Evolutionary conservation across 2,329 filamentous ascomycete species (phyloP).

Genomic region (Fusarium camptoceras): DNA sequence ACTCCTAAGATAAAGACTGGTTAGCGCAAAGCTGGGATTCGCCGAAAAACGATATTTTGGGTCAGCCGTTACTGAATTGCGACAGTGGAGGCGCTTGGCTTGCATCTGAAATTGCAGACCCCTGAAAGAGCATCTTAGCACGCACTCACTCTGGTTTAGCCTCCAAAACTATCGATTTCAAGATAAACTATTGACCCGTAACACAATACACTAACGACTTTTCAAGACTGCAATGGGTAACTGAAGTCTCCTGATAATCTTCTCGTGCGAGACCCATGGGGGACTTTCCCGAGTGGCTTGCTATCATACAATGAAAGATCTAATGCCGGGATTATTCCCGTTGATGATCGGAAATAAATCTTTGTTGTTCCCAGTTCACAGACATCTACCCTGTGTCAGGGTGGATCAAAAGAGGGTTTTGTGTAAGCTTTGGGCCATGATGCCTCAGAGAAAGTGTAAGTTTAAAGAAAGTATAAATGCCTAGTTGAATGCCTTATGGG

Average conservation of each 20-base stretch:
- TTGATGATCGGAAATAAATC: too few relatives aligned
- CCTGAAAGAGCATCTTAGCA: not conserved
- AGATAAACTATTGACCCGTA: not conserved
- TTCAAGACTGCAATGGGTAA: not conserved
- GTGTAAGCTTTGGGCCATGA: accelerated
- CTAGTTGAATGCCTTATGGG: too few relatives aligned
- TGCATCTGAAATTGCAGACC: not conserved
- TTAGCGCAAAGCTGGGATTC: not conserved
- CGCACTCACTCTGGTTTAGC: not conserved
- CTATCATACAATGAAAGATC: accelerated
- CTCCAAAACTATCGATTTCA: not conserved
- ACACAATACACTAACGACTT: not conserved
- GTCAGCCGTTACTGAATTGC: not conserved
- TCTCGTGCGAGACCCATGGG: accelerated
- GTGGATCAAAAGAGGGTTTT: too few relatives aligned
- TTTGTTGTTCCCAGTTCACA: accelerated
- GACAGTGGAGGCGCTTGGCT: not conserved
- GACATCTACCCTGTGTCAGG: too few relatives aligned
- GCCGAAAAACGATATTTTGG: not conserved
- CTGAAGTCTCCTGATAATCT: not conserved
- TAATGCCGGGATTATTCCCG: not conserved
- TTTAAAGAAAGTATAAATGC: too few relatives aligned
- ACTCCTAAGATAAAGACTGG: not conserved
- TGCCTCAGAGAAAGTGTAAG: not conserved
- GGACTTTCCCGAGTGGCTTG: not conserved